Evolutionary conservation across 768 basidiomycete species (phyloP), one percentile per base, ranked within the genome.

Genomic region (Jaapia argillacea): DNA sequence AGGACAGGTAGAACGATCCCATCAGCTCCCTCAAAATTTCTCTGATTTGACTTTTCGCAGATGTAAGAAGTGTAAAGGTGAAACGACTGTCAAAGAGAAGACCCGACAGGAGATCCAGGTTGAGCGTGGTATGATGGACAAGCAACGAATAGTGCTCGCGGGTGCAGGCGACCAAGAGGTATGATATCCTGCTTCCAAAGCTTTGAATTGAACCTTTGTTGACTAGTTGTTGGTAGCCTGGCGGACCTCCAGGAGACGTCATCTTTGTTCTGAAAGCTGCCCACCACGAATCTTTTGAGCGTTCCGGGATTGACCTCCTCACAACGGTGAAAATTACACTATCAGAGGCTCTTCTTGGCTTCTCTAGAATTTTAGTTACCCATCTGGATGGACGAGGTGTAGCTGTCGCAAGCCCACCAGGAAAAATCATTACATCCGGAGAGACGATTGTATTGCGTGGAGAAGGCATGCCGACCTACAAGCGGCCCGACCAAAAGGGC

Each of bases 351-450:
- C 74, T 98, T 6, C 74, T 96, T 42, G 94, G 94, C n/a, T 93
- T 99, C 66, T 86, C 82, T 38, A 79, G 94, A 22, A 82, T 97
- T 48, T 64, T 96, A 20, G 67, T 99, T 45, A 86, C 82, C 5
- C 94, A 99, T 59, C 71, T 99, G 24, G 94, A 99, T 56, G 92
- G 92, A 6, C 78, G 91, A 12, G 91, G 91, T n/a, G 71, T 97
- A 41, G 78, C 77, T 27, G 75, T 96, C 10, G 64, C 77, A 0
- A 82, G 77, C 50, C 86, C 86, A 4, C 70, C 75, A 1, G 79
- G 82, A 5, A 85, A 82, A 58, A 76, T 92, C 23, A 74, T 93
- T 55, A 77, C 79, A 48, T 72, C 79, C 3, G 79, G 79, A 7
- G 79, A 84, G 49, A 76, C 79, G 18, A 85, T 92, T 47, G 68